Conservation (phyloP, 2,329 filamentous ascomycete genomes). For the Ascochyta viciae-villosae region DNA sequence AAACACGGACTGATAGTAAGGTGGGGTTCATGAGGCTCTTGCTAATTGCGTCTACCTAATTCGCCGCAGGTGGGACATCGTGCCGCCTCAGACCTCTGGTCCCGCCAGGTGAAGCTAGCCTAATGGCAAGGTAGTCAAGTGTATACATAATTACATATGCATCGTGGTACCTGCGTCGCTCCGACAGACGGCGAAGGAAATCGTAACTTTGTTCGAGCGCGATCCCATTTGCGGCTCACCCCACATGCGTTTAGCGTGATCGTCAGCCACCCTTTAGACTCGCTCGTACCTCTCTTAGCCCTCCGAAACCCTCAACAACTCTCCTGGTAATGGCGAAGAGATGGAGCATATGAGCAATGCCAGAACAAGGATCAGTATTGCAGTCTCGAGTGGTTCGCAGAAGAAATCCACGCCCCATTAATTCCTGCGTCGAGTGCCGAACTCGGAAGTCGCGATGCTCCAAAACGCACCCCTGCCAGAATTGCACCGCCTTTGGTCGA, state of each 20-base stretch:
- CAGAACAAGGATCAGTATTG: conserved; percentile 46
- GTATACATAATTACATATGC: conserved; percentile 12
- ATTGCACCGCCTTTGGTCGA: conserved; percentile 49
- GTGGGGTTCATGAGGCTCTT: conserved; percentile 3
- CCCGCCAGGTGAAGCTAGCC: conserved; percentile 9
- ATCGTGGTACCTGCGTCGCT: conserved; percentile 33
- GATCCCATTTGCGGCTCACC: conserved; percentile 16
- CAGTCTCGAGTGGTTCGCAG: conserved; percentile 49
- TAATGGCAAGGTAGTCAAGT: conserved; percentile 12
- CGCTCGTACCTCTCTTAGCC: conserved; percentile 8
- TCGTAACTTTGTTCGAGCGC: conserved; percentile 10
- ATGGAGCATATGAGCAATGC: conserved; percentile 45
- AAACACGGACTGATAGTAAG: neutral
- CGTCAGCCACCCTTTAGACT: conserved; percentile 14
- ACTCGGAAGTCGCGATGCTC: conserved; percentile 49
- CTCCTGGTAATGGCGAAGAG: conserved; percentile 39
- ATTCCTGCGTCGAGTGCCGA: conserved; percentile 49
- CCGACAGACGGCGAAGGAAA: conserved; percentile 26
- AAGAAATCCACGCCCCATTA: conserved; percentile 49
- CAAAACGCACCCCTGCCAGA: conserved; percentile 50
- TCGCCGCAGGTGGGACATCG: conserved; percentile 8
- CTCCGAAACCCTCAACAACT: conserved; percentile 20
- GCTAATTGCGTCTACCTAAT: conserved; percentile 11
- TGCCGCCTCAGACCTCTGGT: conserved; percentile 5
- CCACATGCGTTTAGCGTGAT: conserved; percentile 17